Base-by-base conservation (phyloP, 345 rosid species). In the Gossypium arboreum region DNA sequence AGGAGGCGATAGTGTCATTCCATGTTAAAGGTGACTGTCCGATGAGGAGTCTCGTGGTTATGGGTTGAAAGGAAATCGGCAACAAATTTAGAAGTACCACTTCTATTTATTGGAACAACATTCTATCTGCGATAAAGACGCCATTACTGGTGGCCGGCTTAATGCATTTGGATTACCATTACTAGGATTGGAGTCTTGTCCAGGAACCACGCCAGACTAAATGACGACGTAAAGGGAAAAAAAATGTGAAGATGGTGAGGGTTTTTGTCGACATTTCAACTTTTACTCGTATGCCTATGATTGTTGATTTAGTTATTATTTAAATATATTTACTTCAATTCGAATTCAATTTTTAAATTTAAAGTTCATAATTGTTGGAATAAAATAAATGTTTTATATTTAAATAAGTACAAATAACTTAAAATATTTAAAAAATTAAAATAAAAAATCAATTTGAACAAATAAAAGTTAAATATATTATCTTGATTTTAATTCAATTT, bases 71-170 rank as follows among this genome's bases (percentile, higher is more conserved):
- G 8, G 8, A 54, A 70, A 34, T 70, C 73, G 9, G 2, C 2
- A 8, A n/a, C 3, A 1, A 65, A 41, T n/a, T 64, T n/a, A 4
- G 5, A 48, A 64, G 7, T 4, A 24, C 27, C 2, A 5, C 9
- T 24, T 25, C 39, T 25, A 6, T 22, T 10, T 4, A 13, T 6
- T 8, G 34, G 16, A 58, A 22, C 34, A 58, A 24, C 63, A 29
- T 29, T 29, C 39, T 5, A 2, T 59, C 3, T 29, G 39, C 39
- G 1, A 29, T 29, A 3, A 29, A 4, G 45, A 22, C 20, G 71
- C 73, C 77, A 7, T 0, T 24, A 13, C 86, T 83, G 10, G 84
- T 86, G 82, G 77, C 16, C 39, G 1, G 39, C 39, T 29, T 58
- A 9, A 11, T 20, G 27, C 13, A 57, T 9, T 20, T 57, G 27